Percentiles rank a stretch among this genome's conserved stretches.
These are phyloP conservation scores for Populus tomentosa DNA, from an alignment of 441 rosid species.

Conservation along the genomic window DNA sequence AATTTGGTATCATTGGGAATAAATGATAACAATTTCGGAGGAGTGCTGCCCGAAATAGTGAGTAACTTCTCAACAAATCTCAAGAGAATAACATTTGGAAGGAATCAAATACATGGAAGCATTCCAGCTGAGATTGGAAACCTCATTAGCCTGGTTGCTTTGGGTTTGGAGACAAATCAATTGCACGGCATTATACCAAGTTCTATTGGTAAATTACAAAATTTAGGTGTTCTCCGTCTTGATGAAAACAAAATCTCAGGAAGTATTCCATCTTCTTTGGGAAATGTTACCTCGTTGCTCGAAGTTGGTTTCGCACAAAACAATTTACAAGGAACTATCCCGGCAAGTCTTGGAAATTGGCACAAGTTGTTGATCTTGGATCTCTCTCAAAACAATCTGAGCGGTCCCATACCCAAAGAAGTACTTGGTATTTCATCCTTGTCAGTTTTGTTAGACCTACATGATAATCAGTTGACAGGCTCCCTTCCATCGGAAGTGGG, in stretches of 20 bases:
- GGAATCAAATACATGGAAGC: background rate
- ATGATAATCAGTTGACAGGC: background rate
- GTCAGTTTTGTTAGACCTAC: background rate
- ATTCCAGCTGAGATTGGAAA: background rate
- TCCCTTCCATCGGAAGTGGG: background rate
- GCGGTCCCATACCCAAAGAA: background rate
- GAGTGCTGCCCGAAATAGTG: background rate
- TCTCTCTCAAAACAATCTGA: background rate
- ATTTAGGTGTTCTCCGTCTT: background rate
- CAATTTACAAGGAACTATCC: background rate
- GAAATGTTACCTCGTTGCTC: background rate
- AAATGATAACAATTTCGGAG: background rate
- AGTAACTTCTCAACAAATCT: slow-evolving; percentile 3
- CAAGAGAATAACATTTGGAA: background rate
- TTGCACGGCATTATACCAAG: background rate
- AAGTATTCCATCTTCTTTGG: slow-evolving; percentile 1
- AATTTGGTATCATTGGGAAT: background rate
- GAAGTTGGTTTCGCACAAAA: background rate
- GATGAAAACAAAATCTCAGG: background rate
- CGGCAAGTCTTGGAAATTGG: slow-evolving; percentile 1
- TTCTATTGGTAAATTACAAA: background rate
- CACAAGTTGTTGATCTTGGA: background rate
- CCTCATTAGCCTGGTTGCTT: background rate
- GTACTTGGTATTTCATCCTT: slow-evolving; percentile 2
- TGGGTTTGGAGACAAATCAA: background rate